Conservation (phyloP, 345 rosid genomes). For the Odontarrhena argentea region DNA sequence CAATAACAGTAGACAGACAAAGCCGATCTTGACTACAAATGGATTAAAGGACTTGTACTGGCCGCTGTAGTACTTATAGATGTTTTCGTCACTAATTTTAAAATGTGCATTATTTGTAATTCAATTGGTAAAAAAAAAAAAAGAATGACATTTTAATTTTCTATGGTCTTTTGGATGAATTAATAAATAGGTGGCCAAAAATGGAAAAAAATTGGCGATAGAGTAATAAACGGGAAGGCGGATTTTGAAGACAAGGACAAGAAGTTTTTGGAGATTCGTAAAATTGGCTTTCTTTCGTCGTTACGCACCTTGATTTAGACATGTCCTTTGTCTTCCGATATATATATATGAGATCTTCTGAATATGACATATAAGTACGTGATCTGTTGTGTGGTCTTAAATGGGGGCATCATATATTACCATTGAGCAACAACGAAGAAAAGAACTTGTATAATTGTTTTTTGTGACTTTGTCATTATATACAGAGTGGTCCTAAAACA, state of each 20-base stretch:
- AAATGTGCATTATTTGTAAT: no score
- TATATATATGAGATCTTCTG: neutral
- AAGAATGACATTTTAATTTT: no score
- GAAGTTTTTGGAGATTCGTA: neutral
- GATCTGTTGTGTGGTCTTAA: neutral
- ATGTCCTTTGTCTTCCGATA: neutral
- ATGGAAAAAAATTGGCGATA: no score
- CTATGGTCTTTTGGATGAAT: no score
- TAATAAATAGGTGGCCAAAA: no score
- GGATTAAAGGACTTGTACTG: no score
- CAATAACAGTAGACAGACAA: no score
- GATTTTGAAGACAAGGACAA: constrained; percentile 8
- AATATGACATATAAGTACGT: neutral
- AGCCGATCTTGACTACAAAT: no score
- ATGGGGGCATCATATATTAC: neutral
- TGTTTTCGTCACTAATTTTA: no score
- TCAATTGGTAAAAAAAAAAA: no score
- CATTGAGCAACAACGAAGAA: neutral
- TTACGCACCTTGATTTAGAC: neutral
- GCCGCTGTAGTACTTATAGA: no score
- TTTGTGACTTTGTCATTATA: no score
- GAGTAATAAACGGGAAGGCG: neutral
- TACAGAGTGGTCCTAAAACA: constrained; percentile 24
- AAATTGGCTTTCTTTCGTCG: neutral
- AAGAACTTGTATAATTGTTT: neutral